These are phyloP conservation scores for Zizania latifolia DNA, from an alignment of 176 grass and related monocot species.

Conservation along the genomic window DNA sequence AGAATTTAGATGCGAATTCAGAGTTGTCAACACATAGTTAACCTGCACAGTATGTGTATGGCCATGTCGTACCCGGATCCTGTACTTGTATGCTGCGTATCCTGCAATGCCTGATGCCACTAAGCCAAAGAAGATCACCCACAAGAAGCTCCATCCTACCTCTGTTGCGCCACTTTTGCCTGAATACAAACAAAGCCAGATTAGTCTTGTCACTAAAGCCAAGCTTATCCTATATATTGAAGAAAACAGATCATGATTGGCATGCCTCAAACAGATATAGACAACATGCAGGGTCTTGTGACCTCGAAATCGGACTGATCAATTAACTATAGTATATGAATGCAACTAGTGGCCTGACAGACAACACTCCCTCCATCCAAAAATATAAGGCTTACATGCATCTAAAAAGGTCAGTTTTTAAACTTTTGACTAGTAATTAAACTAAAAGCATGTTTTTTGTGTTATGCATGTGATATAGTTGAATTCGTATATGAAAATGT, in stretches of 20 bases:
- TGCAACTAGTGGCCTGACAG: not conserved
- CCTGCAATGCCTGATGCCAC: slow-evolving; percentile 52
- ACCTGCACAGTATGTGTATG: not conserved
- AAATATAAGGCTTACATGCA: too few species aligned
- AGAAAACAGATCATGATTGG: too few species aligned
- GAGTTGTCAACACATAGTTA: not conserved
- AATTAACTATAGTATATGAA: not conserved
- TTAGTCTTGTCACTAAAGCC: not conserved
- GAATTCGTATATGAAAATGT: too few species aligned
- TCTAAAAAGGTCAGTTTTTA: too few species aligned
- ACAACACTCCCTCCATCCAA: too few species aligned
- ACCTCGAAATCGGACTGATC: not conserved
- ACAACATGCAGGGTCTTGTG: not conserved
- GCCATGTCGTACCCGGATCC: slow-evolving; percentile 58
- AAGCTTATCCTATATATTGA: not conserved
- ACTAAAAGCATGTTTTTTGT: too few species aligned
- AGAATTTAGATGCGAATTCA: slow-evolving; percentile 9
- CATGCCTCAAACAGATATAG: too few species aligned
- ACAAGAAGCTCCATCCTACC: slow-evolving; percentile 76
- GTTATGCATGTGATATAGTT: too few species aligned
- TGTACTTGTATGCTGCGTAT: slow-evolving; percentile 89
- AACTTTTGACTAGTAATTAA: too few species aligned
- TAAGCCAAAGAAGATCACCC: slow-evolving; percentile 78
- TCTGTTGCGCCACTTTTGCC: slow-evolving; percentile 56
- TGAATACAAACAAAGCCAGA: slow-evolving; percentile 8